Evolutionary conservation across 2,329 filamentous ascomycete genomes (phyloP), one percentile per base, ranked within the genome.

Genomic region (Endocalyx cinctus): DNA sequence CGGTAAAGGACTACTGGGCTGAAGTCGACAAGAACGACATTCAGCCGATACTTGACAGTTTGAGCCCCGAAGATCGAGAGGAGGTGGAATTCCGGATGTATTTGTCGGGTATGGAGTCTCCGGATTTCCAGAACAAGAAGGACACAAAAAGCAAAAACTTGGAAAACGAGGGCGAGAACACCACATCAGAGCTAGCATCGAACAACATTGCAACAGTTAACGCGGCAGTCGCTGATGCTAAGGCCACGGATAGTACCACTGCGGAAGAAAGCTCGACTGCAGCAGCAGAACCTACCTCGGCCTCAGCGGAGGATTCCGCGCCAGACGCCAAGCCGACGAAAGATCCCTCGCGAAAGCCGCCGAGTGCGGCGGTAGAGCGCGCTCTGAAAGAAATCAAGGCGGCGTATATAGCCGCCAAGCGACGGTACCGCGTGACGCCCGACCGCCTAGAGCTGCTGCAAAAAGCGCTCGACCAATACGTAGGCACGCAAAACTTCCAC

Each of bases 401-500:
- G 4, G 84, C 87, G 16, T 94, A 94, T 58, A 72, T 90, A 37
- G 66, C 74, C 5, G 88, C 89, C 18, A 94, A 94, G 64, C 81
- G 85, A 28, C 74, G 79, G 2, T 97, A 96, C 58, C 86, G 90
- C 31, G 82, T 94, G 35, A 81, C 84, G 0, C 65, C 77, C 1
- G 65, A 67, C 14, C 87, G 92, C 7, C 70, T 92, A 29, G 65
- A 75, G 17, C 80, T 83, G 39, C 77, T 98, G 2, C 87, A 94
- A 58, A 72, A 77, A 20, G 80, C 81, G 0, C 73, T 98, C 8
- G 63, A 78, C 50, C 69, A 74, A 45, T 98, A 92, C 62, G 63
- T 83, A 8, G 92, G 92, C 43, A 96, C 89, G 4, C 75, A 74
- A 51, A 95, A 94, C 67, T 98, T 83, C 69, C 89, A 96, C 74